phyloP scores from a whole-genome alignment of 805 yeast genomes.

The Candida piceae region DNA sequence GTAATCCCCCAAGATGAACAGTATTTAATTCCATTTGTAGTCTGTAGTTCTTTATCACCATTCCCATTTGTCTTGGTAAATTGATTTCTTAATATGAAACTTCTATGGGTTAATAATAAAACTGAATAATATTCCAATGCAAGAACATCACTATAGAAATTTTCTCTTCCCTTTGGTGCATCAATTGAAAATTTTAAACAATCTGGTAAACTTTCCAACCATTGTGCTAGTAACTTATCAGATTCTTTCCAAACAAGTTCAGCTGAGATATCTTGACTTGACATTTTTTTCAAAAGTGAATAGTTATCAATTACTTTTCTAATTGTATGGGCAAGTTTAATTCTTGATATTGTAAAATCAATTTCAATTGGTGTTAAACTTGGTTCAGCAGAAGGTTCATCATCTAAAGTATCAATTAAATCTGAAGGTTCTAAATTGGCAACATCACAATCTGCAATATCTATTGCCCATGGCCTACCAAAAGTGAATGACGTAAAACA shows the following conservation, averaged over 20 bases:
- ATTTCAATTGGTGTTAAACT: constrained; percentile 32
- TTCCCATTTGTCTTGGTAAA: not conserved
- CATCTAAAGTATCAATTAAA: constrained; percentile 52
- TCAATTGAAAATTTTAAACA: constrained; percentile 49
- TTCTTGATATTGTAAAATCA: constrained; percentile 53
- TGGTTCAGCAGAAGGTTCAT: constrained; percentile 22
- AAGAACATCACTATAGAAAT: constrained; percentile 49
- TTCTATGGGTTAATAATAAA: constrained; percentile 62
- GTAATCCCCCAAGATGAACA: constrained; percentile 77
- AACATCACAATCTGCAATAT: constrained; percentile 71
- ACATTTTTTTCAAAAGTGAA: constrained; percentile 9
- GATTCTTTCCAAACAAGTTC: constrained; percentile 45
- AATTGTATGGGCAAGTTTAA: constrained; percentile 61
- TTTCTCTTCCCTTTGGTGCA: constrained; percentile 18
- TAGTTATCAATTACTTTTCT: constrained; percentile 42
- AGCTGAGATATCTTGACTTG: constrained; percentile 36
- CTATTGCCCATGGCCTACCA: constrained; percentile 69
- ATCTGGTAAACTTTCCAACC: constrained; percentile 64
- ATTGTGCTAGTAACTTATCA: constrained; percentile 67
- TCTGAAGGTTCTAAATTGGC: constrained; percentile 66
- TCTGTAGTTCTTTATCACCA: constrained; percentile 21
- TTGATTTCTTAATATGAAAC: constrained; percentile 47
- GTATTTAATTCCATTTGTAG: constrained; percentile 32
- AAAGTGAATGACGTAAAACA: constrained; percentile 58
- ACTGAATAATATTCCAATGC: constrained; percentile 68